phyloP scores from a whole-genome alignment of 2,329 filamentous ascomycete genomes.

The Hypoxylon sp. region DNA sequence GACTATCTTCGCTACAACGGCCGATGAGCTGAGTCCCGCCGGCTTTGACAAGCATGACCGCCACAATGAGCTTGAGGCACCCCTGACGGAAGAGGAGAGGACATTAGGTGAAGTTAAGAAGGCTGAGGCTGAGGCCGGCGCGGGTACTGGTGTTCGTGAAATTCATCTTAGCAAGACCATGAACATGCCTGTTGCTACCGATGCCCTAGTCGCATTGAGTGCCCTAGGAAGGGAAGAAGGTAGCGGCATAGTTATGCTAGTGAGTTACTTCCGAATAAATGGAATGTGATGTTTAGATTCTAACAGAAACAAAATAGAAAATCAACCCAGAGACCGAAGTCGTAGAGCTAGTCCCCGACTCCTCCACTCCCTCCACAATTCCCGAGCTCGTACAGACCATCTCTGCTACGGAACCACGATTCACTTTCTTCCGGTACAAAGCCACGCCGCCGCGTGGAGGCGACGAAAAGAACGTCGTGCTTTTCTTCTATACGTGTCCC shows the following conservation, averaged over 20 bases:
- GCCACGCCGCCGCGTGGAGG: conserved; percentile 61
- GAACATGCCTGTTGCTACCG: conserved; percentile 72
- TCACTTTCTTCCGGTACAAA: conserved; percentile 80
- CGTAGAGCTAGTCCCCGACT: conserved; percentile 73
- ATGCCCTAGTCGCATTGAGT: conserved; percentile 75
- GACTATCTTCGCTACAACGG: conserved; percentile 78
- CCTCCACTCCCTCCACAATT: conserved; percentile 68
- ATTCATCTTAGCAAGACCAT: conserved; percentile 72
- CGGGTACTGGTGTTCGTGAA: conserved; percentile 73
- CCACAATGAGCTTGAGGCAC: conserved; percentile 75
- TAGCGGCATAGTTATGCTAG: conserved; percentile 74
- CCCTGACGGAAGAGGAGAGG: conserved; percentile 84
- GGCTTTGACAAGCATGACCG: conserved; percentile 82
- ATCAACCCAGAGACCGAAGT: conserved; percentile 80
- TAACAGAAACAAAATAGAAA: conserved; percentile 63
- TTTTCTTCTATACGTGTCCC: conserved; percentile 89
- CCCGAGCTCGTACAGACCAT: conserved; percentile 72
- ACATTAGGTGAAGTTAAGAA: conserved; percentile 79
- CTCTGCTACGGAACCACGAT: conserved; percentile 78
- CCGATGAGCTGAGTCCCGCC: conserved; percentile 76
- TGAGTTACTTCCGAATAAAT: conserved; percentile 58
- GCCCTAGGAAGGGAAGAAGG: conserved; percentile 67
- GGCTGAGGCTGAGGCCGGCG: conserved; percentile 80
- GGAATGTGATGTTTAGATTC: not conserved
- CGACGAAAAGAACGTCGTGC: conserved; percentile 68